Percentiles rank a stretch among this genome's conserved stretches.
Evolutionary conservation across 495 filamentous ascomycete genomes (phyloP).

Genomic region (Hyaloscypha finlandica): DNA sequence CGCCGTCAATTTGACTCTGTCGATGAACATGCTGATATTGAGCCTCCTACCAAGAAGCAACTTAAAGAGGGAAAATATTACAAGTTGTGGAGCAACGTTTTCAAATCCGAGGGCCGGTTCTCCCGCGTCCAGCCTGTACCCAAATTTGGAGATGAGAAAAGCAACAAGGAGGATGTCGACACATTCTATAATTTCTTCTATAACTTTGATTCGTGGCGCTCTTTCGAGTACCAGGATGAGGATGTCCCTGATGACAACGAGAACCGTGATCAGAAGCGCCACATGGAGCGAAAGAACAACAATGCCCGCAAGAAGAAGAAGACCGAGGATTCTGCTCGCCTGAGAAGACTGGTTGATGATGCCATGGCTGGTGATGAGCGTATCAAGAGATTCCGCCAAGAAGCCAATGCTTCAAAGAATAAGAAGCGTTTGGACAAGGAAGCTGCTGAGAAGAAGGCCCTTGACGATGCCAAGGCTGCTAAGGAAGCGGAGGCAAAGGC

Average conservation of each 20-base stretch:
- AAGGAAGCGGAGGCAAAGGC: conserved; percentile 77
- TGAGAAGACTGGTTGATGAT: conserved; percentile 87
- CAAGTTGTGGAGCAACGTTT: conserved; percentile 87
- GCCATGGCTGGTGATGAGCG: conserved; percentile 80
- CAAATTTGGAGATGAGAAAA: conserved; percentile 79
- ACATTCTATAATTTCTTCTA: conserved; percentile 99
- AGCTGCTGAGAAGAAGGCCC: conserved; percentile 80
- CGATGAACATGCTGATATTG: conserved; percentile 88
- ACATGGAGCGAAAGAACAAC: conserved; percentile 96
- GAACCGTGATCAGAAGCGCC: conserved; percentile 97
- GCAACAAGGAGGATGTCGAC: conserved; percentile 84
- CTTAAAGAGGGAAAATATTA: conserved; percentile 83
- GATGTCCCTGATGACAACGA: conserved; percentile 98
- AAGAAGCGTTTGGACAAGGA: conserved; percentile 89
- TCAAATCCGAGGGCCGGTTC: conserved; percentile 90
- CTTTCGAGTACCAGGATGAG: conserved; percentile 98
- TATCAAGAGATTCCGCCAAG: conserved; percentile 94
- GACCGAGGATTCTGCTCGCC: conserved; percentile 90
- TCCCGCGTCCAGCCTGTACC: conserved; percentile 88
- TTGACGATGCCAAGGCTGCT: conserved; percentile 74
- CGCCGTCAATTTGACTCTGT: conserved; percentile 96
- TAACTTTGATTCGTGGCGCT: conserved; percentile 96
- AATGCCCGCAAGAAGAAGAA: conserved; percentile 98
- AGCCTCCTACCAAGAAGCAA: conserved; percentile 90
- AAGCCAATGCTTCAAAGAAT: conserved; percentile 89